phyloP scores from a whole-genome alignment of 306 rosid species.

The Pyrus communis region DNA sequence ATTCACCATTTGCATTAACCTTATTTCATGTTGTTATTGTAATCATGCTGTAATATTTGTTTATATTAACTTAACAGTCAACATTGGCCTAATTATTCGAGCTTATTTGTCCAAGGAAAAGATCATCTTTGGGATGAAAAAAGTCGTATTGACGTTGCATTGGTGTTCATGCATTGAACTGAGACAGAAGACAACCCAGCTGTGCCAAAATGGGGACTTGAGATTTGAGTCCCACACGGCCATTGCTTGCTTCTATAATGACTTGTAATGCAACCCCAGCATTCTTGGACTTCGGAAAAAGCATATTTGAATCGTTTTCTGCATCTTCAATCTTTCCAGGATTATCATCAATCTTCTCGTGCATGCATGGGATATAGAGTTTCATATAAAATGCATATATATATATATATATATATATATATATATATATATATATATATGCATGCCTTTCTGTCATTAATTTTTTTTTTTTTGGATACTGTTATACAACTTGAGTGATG shows the following conservation, averaged over 20 bases:
- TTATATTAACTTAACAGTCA: not conserved
- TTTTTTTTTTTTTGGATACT: too few species aligned
- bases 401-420: too few species aligned
- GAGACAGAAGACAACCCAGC: not conserved
- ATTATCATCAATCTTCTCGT: not conserved
- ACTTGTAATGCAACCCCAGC: conserved; percentile 16
- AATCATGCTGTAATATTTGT: not conserved
- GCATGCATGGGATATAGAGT: not conserved
- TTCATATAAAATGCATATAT: not conserved
- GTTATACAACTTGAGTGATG: too few species aligned
- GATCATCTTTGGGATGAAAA: not conserved
- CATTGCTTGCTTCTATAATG: conserved; percentile 11
- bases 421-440: not conserved
- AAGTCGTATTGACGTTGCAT: conserved; percentile 26
- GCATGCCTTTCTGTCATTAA: not conserved
- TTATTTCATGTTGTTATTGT: too few species aligned
- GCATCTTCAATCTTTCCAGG: not conserved
- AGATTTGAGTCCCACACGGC: not conserved
- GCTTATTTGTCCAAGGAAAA: not conserved
- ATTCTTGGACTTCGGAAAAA: conserved; percentile 24
- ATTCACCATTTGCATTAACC: not conserved
- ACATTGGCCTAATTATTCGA: not conserved
- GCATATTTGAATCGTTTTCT: conserved; percentile 19
- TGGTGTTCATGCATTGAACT: not conserved
- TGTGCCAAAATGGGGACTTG: not conserved